Percentiles rank a stretch among this genome's conserved stretches.
phyloP scores from a whole-genome alignment of 2,329 filamentous ascomycete genomes.

The Aspergillus tamarii region DNA sequence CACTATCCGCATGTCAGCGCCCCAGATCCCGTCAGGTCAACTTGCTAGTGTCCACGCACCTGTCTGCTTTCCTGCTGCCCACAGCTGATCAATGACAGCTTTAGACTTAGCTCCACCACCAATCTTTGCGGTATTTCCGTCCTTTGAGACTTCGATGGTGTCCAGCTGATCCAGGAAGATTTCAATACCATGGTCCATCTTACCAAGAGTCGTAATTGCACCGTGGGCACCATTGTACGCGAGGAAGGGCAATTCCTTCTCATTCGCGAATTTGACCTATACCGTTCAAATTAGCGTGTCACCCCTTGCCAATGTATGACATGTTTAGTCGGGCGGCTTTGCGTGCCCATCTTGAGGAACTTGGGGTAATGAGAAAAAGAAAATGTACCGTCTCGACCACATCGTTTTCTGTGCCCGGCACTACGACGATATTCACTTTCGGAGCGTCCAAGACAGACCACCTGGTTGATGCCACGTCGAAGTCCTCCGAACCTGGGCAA shows the following conservation, averaged over 20 bases:
- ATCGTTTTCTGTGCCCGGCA: slow-evolving; percentile 53
- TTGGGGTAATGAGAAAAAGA: not conserved
- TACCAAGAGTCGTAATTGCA: slow-evolving; percentile 52
- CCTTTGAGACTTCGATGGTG: slow-evolving; percentile 40
- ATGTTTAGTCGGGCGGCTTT: not conserved
- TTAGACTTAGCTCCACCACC: slow-evolving; percentile 54
- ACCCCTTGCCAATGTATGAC: not conserved
- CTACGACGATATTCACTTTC: slow-evolving; percentile 50
- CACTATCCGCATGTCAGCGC: slow-evolving; percentile 29
- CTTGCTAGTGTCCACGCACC: not conserved
- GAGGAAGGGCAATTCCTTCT: slow-evolving; percentile 54
- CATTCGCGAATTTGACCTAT: slow-evolving; percentile 54
- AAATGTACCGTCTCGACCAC: slow-evolving; percentile 51
- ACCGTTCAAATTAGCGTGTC: not conserved
- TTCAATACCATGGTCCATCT: slow-evolving; percentile 54
- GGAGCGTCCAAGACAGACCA: slow-evolving; percentile 54
- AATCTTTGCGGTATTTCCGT: slow-evolving; percentile 53
- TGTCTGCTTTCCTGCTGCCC: slow-evolving; percentile 55
- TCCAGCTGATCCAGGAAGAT: slow-evolving; percentile 54
- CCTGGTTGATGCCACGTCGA: slow-evolving; percentile 42
- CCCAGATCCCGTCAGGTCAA: no score
- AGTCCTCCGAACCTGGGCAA: slow-evolving; percentile 47
- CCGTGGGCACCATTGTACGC: slow-evolving; percentile 59
- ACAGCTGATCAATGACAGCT: slow-evolving; percentile 52
- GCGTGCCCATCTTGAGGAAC: not conserved